phyloP scores from a whole-genome alignment of 306 rosid species.

The Acmispon strigosus region DNA sequence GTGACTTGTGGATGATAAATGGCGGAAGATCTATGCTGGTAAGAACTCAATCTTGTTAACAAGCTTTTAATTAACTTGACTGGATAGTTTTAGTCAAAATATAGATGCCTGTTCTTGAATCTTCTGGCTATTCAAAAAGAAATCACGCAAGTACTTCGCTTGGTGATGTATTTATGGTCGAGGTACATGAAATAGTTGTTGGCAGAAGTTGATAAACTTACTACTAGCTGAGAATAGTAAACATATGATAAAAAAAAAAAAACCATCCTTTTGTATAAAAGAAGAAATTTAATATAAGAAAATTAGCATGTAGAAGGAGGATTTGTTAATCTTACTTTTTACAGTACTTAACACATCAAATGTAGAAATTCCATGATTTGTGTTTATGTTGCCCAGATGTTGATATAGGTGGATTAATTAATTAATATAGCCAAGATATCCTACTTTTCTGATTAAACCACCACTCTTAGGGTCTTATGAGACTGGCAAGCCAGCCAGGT shows the following conservation, averaged over 20 bases:
- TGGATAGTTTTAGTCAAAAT: constrained; percentile 13
- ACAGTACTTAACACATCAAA: not conserved
- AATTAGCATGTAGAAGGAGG: not conserved
- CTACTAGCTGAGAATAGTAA: not conserved
- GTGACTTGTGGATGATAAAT: constrained; percentile 82
- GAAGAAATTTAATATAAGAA: not conserved
- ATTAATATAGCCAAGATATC: not conserved
- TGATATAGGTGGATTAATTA: not conserved
- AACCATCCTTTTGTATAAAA: not conserved
- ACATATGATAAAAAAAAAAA: not conserved
- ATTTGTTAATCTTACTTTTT: constrained; percentile 2
- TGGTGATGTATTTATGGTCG: constrained; percentile 12
- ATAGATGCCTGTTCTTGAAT: constrained; percentile 12
- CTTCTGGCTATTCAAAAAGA: not conserved
- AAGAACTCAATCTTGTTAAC: constrained; percentile 35
- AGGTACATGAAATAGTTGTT: not conserved
- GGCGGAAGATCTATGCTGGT: constrained; percentile 77
- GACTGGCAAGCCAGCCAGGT: not conserved
- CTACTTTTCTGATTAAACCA: not conserved
- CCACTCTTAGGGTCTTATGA: not conserved
- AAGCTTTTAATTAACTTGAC: constrained; percentile 13
- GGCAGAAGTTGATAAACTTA: not conserved
- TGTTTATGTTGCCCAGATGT: not conserved
- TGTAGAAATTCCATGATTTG: not conserved
- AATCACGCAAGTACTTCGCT: not conserved